Evolutionary conservation across 805 yeast species (phyloP).

Genomic region (Saturnispora mendoncae): DNA sequence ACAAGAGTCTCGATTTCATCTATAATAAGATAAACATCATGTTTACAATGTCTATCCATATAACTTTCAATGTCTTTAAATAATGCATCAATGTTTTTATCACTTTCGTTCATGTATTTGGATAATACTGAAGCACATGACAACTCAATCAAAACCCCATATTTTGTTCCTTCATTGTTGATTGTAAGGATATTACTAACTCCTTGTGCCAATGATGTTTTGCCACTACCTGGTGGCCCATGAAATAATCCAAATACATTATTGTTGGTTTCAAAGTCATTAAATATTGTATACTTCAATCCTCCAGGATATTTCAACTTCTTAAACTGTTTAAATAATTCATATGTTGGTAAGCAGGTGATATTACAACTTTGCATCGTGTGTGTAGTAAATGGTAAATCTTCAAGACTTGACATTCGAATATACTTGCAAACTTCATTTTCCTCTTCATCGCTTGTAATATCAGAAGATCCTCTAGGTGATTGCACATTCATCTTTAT

Average conservation of each 20-base stretch:
- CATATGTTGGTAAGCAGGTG: not conserved
- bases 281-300: not conserved
- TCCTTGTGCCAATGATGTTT: conserved; percentile 77
- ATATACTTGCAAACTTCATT: not conserved
- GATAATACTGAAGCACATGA: conserved; percentile 37
- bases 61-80: conserved; percentile 28
- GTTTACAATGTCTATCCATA: conserved; percentile 17
- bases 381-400: not conserved
- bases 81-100: conserved; percentile 32
- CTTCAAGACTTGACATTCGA: not conserved
- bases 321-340: not conserved
- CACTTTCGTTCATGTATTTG: conserved; percentile 39
- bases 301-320: not conserved
- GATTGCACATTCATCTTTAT: not conserved
- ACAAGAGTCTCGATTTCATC: conserved; percentile 42
- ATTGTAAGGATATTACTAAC: conserved; percentile 52
- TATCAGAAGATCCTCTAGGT: no score
- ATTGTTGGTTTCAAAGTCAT: not conserved
- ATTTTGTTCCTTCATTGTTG: not conserved
- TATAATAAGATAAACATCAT: conserved; percentile 24
- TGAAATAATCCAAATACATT: conserved; percentile 62
- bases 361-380: not conserved
- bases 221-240: conserved; percentile 94
- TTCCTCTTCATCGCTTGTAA: not conserved
- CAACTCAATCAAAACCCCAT: conserved; percentile 32